These are phyloP conservation scores for Plectranthus barbatus DNA, from an alignment of 257 asterid genomes.

Conservation along the genomic window DNA sequence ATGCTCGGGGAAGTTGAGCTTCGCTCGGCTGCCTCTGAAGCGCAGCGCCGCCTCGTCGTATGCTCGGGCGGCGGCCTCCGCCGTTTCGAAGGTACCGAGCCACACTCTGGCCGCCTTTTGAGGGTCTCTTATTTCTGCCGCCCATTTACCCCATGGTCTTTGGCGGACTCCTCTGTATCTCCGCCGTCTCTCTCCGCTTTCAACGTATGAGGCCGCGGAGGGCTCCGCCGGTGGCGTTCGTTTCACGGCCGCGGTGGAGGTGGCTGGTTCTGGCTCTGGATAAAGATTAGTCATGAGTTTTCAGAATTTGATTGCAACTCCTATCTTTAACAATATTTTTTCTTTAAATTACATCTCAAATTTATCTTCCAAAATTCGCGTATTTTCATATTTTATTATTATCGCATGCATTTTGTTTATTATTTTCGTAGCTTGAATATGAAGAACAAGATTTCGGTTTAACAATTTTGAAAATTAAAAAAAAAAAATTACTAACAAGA, in stretches of 20 bases:
- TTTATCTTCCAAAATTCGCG: neutral
- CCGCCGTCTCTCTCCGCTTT: slow-evolving; percentile 33
- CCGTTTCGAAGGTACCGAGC: slow-evolving; percentile 89
- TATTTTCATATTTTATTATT: neutral
- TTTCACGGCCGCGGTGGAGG: neutral
- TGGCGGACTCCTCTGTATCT: slow-evolving; percentile 82
- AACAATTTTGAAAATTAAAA: no score
- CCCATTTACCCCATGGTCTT: slow-evolving; percentile 98
- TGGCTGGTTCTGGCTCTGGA: slow-evolving; percentile 21
- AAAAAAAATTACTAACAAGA: no score
- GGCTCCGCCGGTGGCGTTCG: slow-evolving; percentile 3
- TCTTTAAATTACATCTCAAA: neutral
- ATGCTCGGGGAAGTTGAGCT: slow-evolving; percentile 78
- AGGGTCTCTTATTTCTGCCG: slow-evolving; percentile 89
- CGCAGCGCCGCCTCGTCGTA: slow-evolving; percentile 83
- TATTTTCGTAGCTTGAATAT: no score
- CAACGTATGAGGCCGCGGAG: slow-evolving; percentile 18
- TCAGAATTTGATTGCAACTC: neutral
- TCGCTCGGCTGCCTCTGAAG: slow-evolving; percentile 78
- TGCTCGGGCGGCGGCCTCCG: slow-evolving; percentile 87
- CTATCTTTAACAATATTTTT: neutral
- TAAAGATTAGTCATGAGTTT: neutral
- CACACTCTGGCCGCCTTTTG: slow-evolving; percentile 83
- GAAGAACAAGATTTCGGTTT: no score
- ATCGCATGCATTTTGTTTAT: no score